Evolutionary conservation across 176 grass and related monocot genomes (phyloP), one percentile per base, ranked within the genome.

Genomic region (Lolium perenne): DNA sequence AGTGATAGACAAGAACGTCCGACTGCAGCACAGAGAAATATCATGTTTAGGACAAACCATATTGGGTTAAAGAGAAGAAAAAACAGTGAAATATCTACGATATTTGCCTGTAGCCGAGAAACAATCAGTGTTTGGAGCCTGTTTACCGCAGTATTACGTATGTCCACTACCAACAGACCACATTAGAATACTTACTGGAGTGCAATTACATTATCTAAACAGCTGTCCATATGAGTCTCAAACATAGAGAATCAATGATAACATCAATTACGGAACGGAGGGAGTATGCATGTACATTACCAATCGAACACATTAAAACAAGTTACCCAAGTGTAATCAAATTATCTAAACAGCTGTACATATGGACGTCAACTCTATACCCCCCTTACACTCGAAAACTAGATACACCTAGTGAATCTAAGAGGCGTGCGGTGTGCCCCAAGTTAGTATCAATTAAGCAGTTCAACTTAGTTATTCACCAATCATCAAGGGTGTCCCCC

Each of bases 1-100:
- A 75, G 91, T 80, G 89, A 97, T 97, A 14, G 93, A 97, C 64
- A 97, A 84, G 89, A 97, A 97, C 79, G 95, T 97, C 49, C 93
- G 95, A 47, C 93, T 97, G 91, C 58, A 86, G 77, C 12, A 8
- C 41, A n/a, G 45, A 78, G 49, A 85, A 69, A 85, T 47, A 38
- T 74, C 61, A n/a, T 68, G 55, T 66, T 83, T 85, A 85, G 63
- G 78, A 50, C 15, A 88, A 11, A 56, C 3, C 9, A 54, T 72
- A 10, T 64, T 78, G 20, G 75, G n/a, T 38, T 17, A 38, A 40
- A 46, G 29, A 81, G 17, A 17, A 82, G 41, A 43, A 43, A 43
- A 80, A 89, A 0, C 2, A 83, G 23, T 64, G 14, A 49, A 50
- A 54, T 15, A 12, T 25, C 15, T 58, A 77, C 7, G 20, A 55